Conservation (phyloP, 2,329 filamentous ascomycete genomes). For the Cryphonectria japonica region DNA sequence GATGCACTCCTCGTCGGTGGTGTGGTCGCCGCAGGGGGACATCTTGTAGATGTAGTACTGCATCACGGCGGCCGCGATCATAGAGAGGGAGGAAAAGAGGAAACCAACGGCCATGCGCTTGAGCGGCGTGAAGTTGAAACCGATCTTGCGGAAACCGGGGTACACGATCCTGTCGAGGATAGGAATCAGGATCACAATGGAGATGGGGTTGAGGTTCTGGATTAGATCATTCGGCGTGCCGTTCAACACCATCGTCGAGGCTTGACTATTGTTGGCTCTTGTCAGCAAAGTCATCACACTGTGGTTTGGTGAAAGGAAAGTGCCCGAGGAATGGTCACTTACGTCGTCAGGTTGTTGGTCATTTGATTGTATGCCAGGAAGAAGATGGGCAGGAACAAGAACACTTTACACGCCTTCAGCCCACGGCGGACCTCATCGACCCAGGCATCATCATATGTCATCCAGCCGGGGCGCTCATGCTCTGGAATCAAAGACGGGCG, state of each 20-base stretch:
- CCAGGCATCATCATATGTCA: constrained; percentile 84
- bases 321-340: constrained; percentile 33
- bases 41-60: constrained; percentile 67
- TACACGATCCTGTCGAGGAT: constrained; percentile 72
- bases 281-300: background rate
- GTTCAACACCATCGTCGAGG: constrained; percentile 66
- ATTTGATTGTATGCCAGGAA: constrained; percentile 64
- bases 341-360: constrained; percentile 59
- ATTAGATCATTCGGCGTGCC: constrained; percentile 79
- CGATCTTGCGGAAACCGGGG: constrained; percentile 65
- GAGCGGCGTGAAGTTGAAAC: constrained; percentile 73
- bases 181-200: constrained; percentile 76
- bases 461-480: constrained; percentile 66
- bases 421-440: constrained; percentile 78
- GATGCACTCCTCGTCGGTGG: constrained; percentile 47
- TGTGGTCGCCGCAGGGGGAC: constrained; percentile 59
- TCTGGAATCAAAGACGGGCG: constrained; percentile 68
- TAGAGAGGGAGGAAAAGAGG: constrained; percentile 64
- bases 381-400: constrained; percentile 70
- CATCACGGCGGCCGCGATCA: constrained; percentile 61
- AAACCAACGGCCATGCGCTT: constrained; percentile 76
- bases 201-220: constrained; percentile 75
- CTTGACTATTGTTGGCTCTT: constrained; percentile 52
- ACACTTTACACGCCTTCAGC: constrained; percentile 70
- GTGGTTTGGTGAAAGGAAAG: too few relatives aligned